Base-by-base conservation (phyloP, 352 stramenopile species). In the Phytophthora podocarpi region DNA sequence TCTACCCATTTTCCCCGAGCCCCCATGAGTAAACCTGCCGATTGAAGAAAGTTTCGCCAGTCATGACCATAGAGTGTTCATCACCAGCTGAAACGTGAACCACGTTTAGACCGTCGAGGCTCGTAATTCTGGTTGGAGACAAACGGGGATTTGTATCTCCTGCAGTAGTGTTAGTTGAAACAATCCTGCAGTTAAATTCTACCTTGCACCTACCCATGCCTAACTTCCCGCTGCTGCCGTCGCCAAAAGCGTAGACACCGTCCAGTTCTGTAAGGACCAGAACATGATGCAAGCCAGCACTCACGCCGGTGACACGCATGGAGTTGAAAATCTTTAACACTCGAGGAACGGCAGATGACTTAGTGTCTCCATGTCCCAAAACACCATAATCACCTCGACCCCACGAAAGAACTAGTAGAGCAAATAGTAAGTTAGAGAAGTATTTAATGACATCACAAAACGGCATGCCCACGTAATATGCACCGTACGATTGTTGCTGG, bases 1-100 rank as follows among this genome's bases (percentile, higher is more conserved):
- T 16, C 20, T 71, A 94, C 85, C 85, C 85, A 20, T 89, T 86
- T 11, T 52, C 48, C 11, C 83, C 85, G 15, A 73, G 64, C 3
- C 85, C 85, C 85, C 85, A 94, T 3, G 85, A 87, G 57, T 89
- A 90, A n/a, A 94, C 80, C 64, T 94, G 85, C 1, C 80, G 75
- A 67, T 87, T 89, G 28, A 80, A 84, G 12, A 78, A 72, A 1
- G 80, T 82, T 49, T 91, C 83, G 1, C 82, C 83, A 15, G 76
- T 78, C 52, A 91, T 70, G 3, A 64, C 78, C 30, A 91, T 53
- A 3, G 83, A 94, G 51, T 91, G 85, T 2, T 89, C 74, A 48
- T 91, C 72, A 6, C 85, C 85, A 28, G 85, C 83, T 42, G 68
- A 73, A 16, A 94, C 62, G 15, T 80, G 59, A 11, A 90, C 54